These are phyloP conservation scores for Cryptosporidium canis DNA, from an alignment of 169 alveolate species.

Conservation along the genomic window DNA sequence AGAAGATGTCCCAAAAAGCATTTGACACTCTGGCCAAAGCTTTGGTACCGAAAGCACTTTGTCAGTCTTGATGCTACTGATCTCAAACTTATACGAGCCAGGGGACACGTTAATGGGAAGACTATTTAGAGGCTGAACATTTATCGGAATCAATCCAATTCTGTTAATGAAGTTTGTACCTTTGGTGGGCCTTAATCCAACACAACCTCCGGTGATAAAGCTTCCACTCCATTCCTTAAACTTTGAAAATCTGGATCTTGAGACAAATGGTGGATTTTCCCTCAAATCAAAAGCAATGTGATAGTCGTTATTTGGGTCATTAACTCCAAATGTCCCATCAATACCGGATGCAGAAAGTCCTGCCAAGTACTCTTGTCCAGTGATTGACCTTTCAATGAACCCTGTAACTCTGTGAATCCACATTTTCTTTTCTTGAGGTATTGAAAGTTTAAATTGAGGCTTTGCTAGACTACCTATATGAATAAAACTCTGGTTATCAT, in stretches of 20 bases:
- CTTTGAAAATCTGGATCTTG: not conserved
- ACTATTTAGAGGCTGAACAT: not conserved
- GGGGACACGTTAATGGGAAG: constrained; percentile 1
- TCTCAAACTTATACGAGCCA: not conserved
- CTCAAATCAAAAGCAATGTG: not conserved
- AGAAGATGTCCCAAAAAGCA: constrained; percentile 44
- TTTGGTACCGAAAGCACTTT: constrained; percentile 34
- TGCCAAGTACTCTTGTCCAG: constrained; percentile 52
- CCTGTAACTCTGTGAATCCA: constrained; percentile 39
- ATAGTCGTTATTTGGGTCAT: not conserved
- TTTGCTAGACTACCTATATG: constrained; percentile 33
- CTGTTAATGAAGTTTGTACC: constrained; percentile 1
- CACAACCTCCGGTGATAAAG: constrained; percentile 66
- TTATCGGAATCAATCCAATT: constrained; percentile 41
- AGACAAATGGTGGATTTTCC: not conserved
- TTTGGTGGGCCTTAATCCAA: constrained; percentile 4
- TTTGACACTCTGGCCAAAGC: constrained; percentile 72
- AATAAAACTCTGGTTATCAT: constrained; percentile 57
- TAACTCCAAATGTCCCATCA: constrained; percentile 45
- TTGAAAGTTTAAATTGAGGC: not conserved
- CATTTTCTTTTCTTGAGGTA: constrained; percentile 51
- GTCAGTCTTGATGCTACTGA: not conserved
- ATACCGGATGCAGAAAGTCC: constrained; percentile 36
- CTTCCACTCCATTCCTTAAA: constrained; percentile 54
- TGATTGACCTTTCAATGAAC: constrained; percentile 22